These are phyloP conservation scores for Botrytis porri DNA, from an alignment of 2,329 filamentous ascomycete genomes.

Conservation along the genomic window DNA sequence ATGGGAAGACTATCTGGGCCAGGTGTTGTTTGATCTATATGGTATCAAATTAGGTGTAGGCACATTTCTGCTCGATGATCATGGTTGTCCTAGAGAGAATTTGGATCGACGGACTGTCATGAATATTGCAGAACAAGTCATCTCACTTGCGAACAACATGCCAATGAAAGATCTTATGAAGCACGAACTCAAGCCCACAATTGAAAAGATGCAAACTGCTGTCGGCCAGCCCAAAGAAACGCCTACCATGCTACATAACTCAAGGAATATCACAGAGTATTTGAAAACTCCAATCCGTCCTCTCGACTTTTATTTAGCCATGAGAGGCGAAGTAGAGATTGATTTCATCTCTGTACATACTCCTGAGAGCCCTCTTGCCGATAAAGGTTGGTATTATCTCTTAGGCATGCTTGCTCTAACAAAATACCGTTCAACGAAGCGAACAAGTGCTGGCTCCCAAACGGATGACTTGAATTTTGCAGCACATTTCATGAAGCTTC, in stretches of 20 bases:
- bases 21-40: slow-evolving; percentile 80
- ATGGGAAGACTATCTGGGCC: slow-evolving; percentile 82
- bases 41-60: slow-evolving; percentile 73
- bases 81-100: slow-evolving; percentile 73
- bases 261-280: slow-evolving; percentile 76
- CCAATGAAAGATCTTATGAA: slow-evolving; percentile 89
- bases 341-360: slow-evolving; percentile 67
- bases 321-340: slow-evolving; percentile 73
- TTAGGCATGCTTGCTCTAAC: slow-evolving; percentile 84
- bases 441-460: slow-evolving; percentile 38
- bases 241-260: slow-evolving; percentile 80
- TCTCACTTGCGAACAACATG: slow-evolving; percentile 76
- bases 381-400: slow-evolving; percentile 88
- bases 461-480: slow-evolving; percentile 41
- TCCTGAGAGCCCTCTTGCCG: slow-evolving; percentile 68
- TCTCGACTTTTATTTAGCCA: slow-evolving; percentile 72
- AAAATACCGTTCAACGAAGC: slow-evolving; percentile 59
- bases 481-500: slow-evolving; percentile 40
- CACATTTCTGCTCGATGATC: slow-evolving; percentile 67
- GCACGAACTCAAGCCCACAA: slow-evolving; percentile 82
- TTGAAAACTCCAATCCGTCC: slow-evolving; percentile 83
- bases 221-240: slow-evolving; percentile 77
- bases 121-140: slow-evolving; percentile 78
- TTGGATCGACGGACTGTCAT: slow-evolving; percentile 79
- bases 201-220: slow-evolving; percentile 89